Conservation (phyloP, 208 protist species). For the Leishmania martiniquensis region DNA sequence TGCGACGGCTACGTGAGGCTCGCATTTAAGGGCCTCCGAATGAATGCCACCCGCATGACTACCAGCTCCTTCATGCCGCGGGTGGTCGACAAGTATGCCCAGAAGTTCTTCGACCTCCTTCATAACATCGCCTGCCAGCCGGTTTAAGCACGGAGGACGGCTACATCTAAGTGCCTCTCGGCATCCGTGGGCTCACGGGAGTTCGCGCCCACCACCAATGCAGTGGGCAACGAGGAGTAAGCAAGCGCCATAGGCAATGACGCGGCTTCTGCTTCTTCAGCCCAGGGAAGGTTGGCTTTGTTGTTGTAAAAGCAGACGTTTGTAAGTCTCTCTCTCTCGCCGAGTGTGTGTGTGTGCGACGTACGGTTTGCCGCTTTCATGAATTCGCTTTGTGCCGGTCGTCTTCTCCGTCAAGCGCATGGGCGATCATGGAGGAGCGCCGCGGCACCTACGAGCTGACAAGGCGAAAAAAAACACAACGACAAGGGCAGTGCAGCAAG, state of each 20-base stretch:
- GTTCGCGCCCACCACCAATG: not conserved
- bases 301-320: no score
- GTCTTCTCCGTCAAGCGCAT: no score
- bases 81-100: slow-evolving; percentile 50
- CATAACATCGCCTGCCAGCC: slow-evolving; percentile 38
- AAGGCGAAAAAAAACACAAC: no score
- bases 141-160: slow-evolving; percentile 13
- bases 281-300: no score
- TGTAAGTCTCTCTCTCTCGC: not conserved
- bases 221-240: no score
- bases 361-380: no score
- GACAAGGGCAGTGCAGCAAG: not conserved
- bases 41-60: slow-evolving; percentile 57
- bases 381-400: not conserved
- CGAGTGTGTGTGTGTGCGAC: no score
- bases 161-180: not conserved
- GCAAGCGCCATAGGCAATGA: no score
- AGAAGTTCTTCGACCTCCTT: slow-evolving; percentile 75
- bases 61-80: slow-evolving; percentile 46
- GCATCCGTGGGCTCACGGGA: not conserved
- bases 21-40: slow-evolving; percentile 65
- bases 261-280: not conserved
- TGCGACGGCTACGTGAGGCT: slow-evolving; percentile 67
- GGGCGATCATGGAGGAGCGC: no score
- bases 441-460: no score